Evolutionary conservation across 2,329 filamentous ascomycete genomes (phyloP).

Genomic region (Tympanopsis confertula): DNA sequence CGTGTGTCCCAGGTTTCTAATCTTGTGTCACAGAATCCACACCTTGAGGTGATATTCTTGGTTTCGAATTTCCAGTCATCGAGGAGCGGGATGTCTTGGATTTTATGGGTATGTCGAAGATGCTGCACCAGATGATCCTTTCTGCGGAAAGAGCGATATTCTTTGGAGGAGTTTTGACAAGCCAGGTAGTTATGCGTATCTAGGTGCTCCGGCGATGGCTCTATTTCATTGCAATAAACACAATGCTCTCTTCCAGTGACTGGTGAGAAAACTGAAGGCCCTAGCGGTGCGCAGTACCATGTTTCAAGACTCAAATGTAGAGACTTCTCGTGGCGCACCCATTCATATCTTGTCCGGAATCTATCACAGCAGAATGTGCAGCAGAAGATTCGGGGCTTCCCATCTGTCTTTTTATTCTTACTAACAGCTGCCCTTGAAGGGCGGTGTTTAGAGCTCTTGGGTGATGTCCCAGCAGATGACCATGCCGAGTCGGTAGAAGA

Average conservation of each 20-base stretch:
- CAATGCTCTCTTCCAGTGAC: conserved; percentile 15
- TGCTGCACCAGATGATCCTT: conserved; percentile 20
- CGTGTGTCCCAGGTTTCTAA: conserved; percentile 14
- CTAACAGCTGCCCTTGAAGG: neutral
- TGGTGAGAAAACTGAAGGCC: conserved; percentile 14
- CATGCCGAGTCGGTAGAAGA: too few relatives aligned
- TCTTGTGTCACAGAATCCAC: conserved; percentile 13
- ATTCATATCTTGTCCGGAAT: conserved; percentile 7
- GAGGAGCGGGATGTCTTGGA: conserved; percentile 26
- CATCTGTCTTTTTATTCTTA: neutral
- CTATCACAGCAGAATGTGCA: conserved; percentile 7
- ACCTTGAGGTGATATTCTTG: conserved; percentile 11
- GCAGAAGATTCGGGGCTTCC: conserved; percentile 4
- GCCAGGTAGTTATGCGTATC: conserved; percentile 5
- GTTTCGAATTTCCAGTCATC: conserved; percentile 14
- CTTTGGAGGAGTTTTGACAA: conserved; percentile 27
- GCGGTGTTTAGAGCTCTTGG: too few relatives aligned
- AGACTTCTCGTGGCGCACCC: conserved; percentile 19
- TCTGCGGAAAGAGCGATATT: conserved; percentile 15
- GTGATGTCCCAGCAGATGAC: too few relatives aligned
- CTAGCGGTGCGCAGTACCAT: conserved; percentile 27
- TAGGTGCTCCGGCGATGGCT: neutral
- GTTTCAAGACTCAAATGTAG: conserved; percentile 21
- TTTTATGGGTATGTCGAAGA: conserved; percentile 13
- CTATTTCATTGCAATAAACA: conserved; percentile 1